phyloP scores from a whole-genome alignment of 2,329 filamentous ascomycete species.

The Trichophaea hybrida region DNA sequence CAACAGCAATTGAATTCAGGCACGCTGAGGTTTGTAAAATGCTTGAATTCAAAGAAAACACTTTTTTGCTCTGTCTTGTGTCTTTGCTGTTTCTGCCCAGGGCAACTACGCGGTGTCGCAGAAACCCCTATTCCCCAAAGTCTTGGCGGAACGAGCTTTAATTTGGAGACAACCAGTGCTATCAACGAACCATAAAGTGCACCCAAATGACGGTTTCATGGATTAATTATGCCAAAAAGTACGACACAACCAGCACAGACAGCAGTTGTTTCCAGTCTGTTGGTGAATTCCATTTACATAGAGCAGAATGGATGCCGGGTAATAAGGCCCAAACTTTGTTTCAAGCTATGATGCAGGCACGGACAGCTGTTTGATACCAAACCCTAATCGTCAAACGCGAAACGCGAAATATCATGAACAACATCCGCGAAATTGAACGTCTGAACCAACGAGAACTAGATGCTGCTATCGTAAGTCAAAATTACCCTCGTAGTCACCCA shows the following conservation, averaged over 20 bases:
- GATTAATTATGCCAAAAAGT: no score
- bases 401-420: constrained; percentile 54
- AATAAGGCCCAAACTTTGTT: not conserved
- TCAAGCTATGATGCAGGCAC: not conserved
- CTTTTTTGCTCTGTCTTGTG: not conserved
- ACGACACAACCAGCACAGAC: no score
- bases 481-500: constrained; percentile 9
- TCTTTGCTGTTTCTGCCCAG: not conserved
- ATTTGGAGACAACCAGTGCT: not conserved
- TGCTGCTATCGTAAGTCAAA: constrained; percentile 54
- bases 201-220: no score
- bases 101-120: not conserved
- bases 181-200: no score
- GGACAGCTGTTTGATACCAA: not conserved
- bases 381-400: not conserved
- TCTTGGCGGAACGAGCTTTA: not conserved
- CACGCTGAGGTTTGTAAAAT: no score
- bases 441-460: constrained; percentile 93
- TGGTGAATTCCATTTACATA: no score
- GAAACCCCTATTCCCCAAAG: not conserved
- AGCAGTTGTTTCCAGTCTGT: no score
- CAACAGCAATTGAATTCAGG: not conserved
- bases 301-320: not conserved
- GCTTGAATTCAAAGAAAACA: no score
- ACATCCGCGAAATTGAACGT: constrained; percentile 78